A percentile compares a stretch with the other conserved stretches of the same genome.
These are phyloP conservation scores for Angomonas deanei DNA, from an alignment of 208 protist species.

Conservation along the genomic window DNA sequence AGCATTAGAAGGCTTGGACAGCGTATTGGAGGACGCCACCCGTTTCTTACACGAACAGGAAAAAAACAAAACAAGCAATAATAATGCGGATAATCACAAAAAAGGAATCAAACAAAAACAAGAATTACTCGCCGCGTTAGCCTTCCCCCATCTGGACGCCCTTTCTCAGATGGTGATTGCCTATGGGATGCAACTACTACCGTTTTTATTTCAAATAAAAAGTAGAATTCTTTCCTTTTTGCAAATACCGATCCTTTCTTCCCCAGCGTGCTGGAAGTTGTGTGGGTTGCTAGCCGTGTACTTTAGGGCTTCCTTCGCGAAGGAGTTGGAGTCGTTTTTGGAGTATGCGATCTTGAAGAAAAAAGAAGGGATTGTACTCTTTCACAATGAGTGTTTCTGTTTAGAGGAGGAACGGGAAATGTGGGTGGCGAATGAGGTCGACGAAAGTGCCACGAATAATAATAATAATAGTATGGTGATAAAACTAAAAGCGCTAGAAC, in stretches of 20 bases:
- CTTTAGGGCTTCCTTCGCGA: background rate
- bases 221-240: conserved; percentile 18
- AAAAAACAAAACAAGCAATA: conserved; percentile 8
- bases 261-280: conserved; percentile 1
- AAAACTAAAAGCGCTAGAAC: background rate
- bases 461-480: background rate
- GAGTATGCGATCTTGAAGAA: background rate
- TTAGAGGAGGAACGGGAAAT: background rate
- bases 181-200: conserved; percentile 34
- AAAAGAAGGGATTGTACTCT: background rate
- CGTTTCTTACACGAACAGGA: conserved; percentile 3
- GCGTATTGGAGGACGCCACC: conserved; percentile 28
- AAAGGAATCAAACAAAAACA: background rate
- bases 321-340: background rate
- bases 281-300: conserved; percentile 1
- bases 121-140: conserved; percentile 29
- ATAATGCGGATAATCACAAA: background rate
- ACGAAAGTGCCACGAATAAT: no score
- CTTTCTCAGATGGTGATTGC: conserved; percentile 13
- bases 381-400: background rate
- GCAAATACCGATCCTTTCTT: conserved; percentile 14
- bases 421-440: background rate
- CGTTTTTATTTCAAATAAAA: conserved; percentile 18
- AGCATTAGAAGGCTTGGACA: conserved; percentile 24
- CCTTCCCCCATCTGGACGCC: conserved; percentile 20